A percentile compares a stretch with the other conserved stretches of the same genome.
Conservation (phyloP, 208 protist genomes). For the Trypanosomatidae sp. region DNA sequence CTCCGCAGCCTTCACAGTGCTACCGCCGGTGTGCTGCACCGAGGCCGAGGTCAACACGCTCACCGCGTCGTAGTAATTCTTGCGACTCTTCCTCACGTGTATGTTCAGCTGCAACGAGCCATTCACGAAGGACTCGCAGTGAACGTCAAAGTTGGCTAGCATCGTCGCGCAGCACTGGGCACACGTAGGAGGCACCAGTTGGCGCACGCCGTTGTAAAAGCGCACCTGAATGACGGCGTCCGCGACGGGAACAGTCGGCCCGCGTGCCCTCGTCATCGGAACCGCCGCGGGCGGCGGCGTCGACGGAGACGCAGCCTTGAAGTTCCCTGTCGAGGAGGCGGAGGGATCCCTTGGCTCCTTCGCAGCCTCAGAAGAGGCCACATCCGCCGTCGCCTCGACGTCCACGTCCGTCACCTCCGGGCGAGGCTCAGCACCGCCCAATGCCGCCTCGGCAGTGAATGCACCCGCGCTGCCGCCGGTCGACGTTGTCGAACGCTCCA, state of each 20-base stretch:
- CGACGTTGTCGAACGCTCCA: conserved; percentile 13
- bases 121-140: conserved; percentile 47
- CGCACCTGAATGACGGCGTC: conserved; percentile 35
- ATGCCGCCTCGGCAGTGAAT: neutral
- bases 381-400: conserved; percentile 7
- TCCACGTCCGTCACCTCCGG: conserved; percentile 14
- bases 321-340: neutral
- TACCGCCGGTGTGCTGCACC: conserved; percentile 10
- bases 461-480: neutral
- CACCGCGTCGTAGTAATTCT: conserved; percentile 69
- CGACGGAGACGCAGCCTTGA: neutral
- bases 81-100: conserved; percentile 75
- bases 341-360: neutral
- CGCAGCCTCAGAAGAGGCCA: neutral
- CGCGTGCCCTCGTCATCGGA: neutral
- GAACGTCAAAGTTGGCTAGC: conserved; percentile 39
- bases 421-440: neutral
- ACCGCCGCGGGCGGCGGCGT: neutral
- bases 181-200: conserved; percentile 48
- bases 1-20: neutral
- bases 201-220: conserved; percentile 45
- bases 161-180: conserved; percentile 34
- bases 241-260: conserved; percentile 9
- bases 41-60: conserved; percentile 38
- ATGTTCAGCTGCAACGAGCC: conserved; percentile 62